Base-by-base conservation (phyloP, 768 basidiomycete species). In the Daedaleopsis sinensis region DNA sequence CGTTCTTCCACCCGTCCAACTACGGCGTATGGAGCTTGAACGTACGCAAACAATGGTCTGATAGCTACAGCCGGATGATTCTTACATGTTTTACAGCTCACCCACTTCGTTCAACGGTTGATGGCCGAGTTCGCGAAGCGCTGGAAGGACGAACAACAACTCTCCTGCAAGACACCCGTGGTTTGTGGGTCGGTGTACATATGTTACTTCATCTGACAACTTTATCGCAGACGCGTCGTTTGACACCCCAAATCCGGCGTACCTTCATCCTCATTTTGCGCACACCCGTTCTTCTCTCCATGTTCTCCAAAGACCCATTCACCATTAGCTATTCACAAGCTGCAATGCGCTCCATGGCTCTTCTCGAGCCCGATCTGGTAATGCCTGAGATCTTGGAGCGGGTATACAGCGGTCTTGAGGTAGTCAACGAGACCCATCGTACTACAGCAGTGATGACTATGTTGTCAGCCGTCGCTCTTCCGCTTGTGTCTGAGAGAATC, bases 1-100 rank as follows among this genome's bases (percentile, higher is more conserved):
- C 90, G 0, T 96, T 91, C 79, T 98, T 98, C 76, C 96, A 98
- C 73, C 96, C 96, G 1, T 93, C 92, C 4, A 97, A 97, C 71
- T 87, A 88, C 35, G 96, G 96, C 4, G 77, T 82, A 35, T 97
- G 94, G 93, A 90, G 93, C 5, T 71, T 83, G 57, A 71, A 78
- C 61, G 87, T 90, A 65, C 61, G 81, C 27, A 32, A 3, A 32
- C 5, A 37, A 23, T n/a, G 23, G 24, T 60, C 32, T 43, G 43
- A 23, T 38, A n/a, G 46, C 21, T 50, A 2, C 2, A 11, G 42
- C 46, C 15, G 24, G 24, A 36, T 12, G 3, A 12, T 9, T 1
- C 47, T 44, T 16, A 57, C 16, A 19, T 16, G 51, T 23, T 44
- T 24, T 53, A 53, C 52, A 90, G 87, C 76, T 90, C 52, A 87